Base-by-base conservation (phyloP, 495 filamentous ascomycete genomes). In the Aspergillus steynii region DNA sequence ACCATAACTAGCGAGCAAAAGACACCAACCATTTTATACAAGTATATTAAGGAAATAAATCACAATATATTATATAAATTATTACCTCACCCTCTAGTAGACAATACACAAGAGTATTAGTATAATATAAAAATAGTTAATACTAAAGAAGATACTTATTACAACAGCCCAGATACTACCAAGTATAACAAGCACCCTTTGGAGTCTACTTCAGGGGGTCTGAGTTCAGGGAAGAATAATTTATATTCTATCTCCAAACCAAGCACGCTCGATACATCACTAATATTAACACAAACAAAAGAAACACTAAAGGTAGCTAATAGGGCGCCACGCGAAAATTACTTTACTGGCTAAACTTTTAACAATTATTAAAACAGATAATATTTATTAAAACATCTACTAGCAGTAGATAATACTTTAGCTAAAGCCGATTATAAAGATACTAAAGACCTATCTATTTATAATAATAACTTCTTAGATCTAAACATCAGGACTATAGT, bases 371-470 rank as follows among this genome's bases (percentile, higher is more conserved):
- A 28, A 52, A 25, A n/a, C 26, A n/a, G 26, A 52, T n/a, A 29
- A 52, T 52, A 52, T 52, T 52, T 52, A 52, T 52, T n/a, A n/a
- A 52, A 29, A 29, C 26, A 52, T 52, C 50, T 7, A n/a, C 50
- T 28, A 29, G 26, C 50, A 28, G 27, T 52, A 29, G 50, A 52
- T 5, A 12, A 52, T 52, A 29, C 26, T 4, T n/a, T n/a, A 28
- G 50, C 3, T 26, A 10, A 49, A 49, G 10, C 12, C 46, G 46
- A 49, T 3, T 10, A 49, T 49, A 49, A 5, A 3, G 46, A n/a
- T 49, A 10, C 46, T 26, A 10, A 49, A 14, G 46, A 26, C 10
- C 14, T 26, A 49, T 49, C 12, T 5, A 49, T 10, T 4, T 49
- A 52, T 52, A n/a, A 52, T 4, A 12, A 52, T 52, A 28, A 28